Conservation (phyloP, 352 stramenopile species). For the Pythium sukuiense region DNA sequence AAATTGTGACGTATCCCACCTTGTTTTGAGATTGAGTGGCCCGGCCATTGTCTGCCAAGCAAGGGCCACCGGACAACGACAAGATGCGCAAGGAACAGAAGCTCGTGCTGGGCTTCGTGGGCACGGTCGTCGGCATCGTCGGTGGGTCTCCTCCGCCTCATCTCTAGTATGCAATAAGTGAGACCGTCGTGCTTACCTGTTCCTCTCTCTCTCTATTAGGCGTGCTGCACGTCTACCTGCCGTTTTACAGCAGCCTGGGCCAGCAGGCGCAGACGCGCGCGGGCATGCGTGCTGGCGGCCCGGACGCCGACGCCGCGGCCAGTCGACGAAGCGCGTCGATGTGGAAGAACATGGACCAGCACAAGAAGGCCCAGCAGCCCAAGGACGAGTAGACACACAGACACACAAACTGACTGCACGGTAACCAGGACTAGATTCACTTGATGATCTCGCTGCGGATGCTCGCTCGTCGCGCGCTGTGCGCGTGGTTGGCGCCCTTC, state of each 20-base stretch:
- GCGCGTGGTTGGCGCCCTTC: constrained; percentile 4
- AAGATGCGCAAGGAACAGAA: constrained; percentile 38
- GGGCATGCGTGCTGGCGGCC: constrained; percentile 12
- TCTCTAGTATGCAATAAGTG: background rate
- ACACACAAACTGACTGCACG: background rate
- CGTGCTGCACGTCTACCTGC: constrained; percentile 37
- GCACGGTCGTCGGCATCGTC: constrained; percentile 29
- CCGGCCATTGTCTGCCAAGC: background rate
- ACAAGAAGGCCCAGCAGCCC: constrained; percentile 15
- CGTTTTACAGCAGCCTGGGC: constrained; percentile 41
- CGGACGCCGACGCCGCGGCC: constrained; percentile 2
- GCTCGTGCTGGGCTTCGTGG: constrained; percentile 33
- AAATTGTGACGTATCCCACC: background rate
- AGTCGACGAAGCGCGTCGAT: constrained; percentile 33
- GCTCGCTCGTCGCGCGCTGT: constrained; percentile 10
- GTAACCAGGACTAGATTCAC: background rate
- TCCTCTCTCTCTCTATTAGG: constrained; percentile 2
- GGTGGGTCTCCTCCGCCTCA: constrained; percentile 17
- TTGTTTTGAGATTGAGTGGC: background rate
- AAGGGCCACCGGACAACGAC: background rate
- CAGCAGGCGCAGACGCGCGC: constrained; percentile 35
- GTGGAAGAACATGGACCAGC: constrained; percentile 48
- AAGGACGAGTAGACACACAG: constrained; percentile 4
- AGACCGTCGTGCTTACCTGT: background rate
- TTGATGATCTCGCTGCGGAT: constrained; percentile 4